Evolutionary conservation across 2,329 filamentous ascomycete genomes (phyloP).

Genomic region (Coniochaeta pulveracea): DNA sequence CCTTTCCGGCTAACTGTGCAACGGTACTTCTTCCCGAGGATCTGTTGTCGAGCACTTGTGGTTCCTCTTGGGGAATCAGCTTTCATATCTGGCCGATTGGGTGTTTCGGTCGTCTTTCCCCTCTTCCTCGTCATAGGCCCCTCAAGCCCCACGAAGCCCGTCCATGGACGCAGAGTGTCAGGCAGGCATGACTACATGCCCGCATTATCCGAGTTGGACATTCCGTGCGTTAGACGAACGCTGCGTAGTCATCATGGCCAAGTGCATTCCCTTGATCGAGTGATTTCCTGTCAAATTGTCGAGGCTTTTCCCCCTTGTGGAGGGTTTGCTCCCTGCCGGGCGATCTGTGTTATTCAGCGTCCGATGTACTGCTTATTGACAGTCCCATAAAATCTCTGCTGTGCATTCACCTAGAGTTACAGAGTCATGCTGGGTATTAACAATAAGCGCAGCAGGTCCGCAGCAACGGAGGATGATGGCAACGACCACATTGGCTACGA

Average conservation of each 20-base stretch:
- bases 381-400: constrained; percentile 6
- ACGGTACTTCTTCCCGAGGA: constrained; percentile 6
- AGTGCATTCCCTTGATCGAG: constrained; percentile 11
- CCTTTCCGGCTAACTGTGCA: background rate
- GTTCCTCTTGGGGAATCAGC: constrained; percentile 4
- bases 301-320: constrained; percentile 9
- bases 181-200: no score
- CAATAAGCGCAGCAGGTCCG: constrained; percentile 37
- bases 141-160: constrained; percentile 1
- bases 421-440: constrained; percentile 36
- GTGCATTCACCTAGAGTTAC: constrained; percentile 6
- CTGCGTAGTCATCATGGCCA: constrained; percentile 16
- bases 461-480: constrained; percentile 55
- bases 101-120: background rate
- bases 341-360: constrained; percentile 9
- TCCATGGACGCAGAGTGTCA: no score
- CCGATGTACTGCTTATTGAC: constrained; percentile 7
- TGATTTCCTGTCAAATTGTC: constrained; percentile 10
- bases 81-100: constrained; percentile 7
- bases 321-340: constrained; percentile 7
- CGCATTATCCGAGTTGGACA: background rate
- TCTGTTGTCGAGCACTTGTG: constrained; percentile 6
- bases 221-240: constrained; percentile 6
- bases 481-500: constrained; percentile 72
- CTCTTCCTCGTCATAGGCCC: constrained; percentile 3